Evolutionary conservation across 2,329 filamentous ascomycete species (phyloP).

Genomic region (Claviceps digitariae): DNA sequence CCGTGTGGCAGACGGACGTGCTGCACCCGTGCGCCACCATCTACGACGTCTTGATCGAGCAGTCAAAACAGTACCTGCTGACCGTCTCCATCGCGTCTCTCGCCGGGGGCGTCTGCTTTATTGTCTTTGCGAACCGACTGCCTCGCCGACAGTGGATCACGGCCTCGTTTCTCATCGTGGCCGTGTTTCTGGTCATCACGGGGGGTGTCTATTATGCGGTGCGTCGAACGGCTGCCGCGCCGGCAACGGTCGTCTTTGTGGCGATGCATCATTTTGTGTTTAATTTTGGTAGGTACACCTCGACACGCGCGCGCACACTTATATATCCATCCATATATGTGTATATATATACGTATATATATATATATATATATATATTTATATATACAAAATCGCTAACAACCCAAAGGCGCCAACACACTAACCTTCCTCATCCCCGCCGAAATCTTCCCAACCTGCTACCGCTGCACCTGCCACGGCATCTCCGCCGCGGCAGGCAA

Average conservation of each 20-base stretch:
- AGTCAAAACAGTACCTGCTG: slow-evolving; percentile 38
- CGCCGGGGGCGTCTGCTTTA: slow-evolving; percentile 34
- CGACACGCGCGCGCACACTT: too few relatives aligned
- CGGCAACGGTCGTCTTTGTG: slow-evolving; percentile 35
- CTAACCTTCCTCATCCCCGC: slow-evolving; percentile 51
- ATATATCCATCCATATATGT: too few relatives aligned
- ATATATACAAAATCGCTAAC: background rate
- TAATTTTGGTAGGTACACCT: slow-evolving; percentile 33
- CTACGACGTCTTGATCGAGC: slow-evolving; percentile 36
- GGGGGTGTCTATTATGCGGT: slow-evolving; percentile 37
- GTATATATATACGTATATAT: too few relatives aligned
- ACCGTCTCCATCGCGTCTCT: slow-evolving; percentile 39
- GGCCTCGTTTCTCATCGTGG: slow-evolving; percentile 31
- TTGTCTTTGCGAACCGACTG: slow-evolving; percentile 32
- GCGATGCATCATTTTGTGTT: slow-evolving; percentile 41
- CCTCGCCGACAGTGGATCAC: slow-evolving; percentile 37
- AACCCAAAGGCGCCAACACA: slow-evolving; percentile 40
- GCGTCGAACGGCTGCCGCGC: slow-evolving; percentile 25
- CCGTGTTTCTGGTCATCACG: slow-evolving; percentile 33
- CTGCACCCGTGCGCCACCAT: slow-evolving; percentile 37
- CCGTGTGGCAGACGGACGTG: slow-evolving; percentile 36
- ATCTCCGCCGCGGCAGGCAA: slow-evolving; percentile 49
- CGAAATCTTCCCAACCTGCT: slow-evolving; percentile 51
- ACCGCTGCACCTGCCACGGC: slow-evolving; percentile 48
- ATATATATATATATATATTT: too few relatives aligned